Conservation (phyloP, 768 basidiomycete species). For the Porphyrellus cyaneotinctus region DNA sequence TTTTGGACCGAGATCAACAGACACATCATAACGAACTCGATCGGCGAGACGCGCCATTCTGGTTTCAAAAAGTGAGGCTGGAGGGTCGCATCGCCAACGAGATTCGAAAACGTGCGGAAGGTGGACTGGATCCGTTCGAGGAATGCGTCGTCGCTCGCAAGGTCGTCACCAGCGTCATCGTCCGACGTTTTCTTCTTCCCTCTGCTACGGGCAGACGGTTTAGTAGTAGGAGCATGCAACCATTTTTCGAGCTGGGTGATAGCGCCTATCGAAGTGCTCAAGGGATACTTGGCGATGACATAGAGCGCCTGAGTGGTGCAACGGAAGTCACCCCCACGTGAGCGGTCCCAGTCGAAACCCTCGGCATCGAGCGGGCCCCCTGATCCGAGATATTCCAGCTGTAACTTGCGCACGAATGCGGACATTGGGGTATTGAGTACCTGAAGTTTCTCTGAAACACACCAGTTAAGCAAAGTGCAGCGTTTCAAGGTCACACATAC, state of each 20-base stretch:
- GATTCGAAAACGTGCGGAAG: constrained; percentile 43
- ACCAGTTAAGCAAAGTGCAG: not conserved
- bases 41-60: constrained; percentile 54
- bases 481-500: constrained; percentile 25
- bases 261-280: constrained; percentile 26
- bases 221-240: constrained; percentile 33
- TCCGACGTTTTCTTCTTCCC: constrained; percentile 21
- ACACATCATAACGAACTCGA: constrained; percentile 61
- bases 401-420: constrained; percentile 54
- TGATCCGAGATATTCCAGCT: constrained; percentile 41
- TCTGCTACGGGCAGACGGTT: constrained; percentile 2
- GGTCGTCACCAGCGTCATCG: constrained; percentile 11
- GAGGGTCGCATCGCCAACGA: constrained; percentile 39
- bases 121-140: constrained; percentile 36
- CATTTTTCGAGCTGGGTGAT: constrained; percentile 47
- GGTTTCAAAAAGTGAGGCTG: constrained; percentile 37
- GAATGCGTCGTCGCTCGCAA: constrained; percentile 33
- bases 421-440: constrained; percentile 58
- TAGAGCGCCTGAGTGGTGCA: constrained; percentile 53
- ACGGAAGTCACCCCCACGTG: constrained; percentile 54
- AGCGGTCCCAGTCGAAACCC: constrained; percentile 47
- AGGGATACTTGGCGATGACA: constrained; percentile 43
- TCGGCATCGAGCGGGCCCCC: constrained; percentile 35
- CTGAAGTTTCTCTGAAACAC: constrained; percentile 56
- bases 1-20: constrained; percentile 53